These are phyloP conservation scores for Rugonectria rugulosa DNA, from an alignment of 2,329 filamentous ascomycete species.

Conservation along the genomic window DNA sequence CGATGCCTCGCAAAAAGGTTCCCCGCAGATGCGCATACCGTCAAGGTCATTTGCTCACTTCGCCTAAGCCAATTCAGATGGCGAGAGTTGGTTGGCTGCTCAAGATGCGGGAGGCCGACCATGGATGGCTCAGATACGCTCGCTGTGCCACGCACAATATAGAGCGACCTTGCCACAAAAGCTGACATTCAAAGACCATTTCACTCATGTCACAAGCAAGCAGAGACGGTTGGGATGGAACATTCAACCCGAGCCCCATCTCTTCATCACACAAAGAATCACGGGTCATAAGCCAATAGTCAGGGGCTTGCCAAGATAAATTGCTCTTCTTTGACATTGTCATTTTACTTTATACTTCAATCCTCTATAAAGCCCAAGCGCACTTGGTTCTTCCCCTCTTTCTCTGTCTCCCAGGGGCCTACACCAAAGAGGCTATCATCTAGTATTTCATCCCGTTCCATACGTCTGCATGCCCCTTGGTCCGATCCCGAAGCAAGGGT, in stretches of 20 bases:
- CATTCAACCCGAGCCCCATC: neutral
- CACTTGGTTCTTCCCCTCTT: conserved; percentile 21
- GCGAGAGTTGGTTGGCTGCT: conserved; percentile 7
- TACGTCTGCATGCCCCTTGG: conserved; percentile 22
- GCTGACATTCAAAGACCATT: no score
- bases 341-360: conserved; percentile 34
- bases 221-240: neutral
- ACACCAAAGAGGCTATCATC: conserved; percentile 28
- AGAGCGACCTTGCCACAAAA: no score
- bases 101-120: conserved; percentile 30
- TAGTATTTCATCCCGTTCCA: conserved; percentile 29
- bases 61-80: neutral
- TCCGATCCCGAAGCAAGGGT: no score
- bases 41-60: neutral
- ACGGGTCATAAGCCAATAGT: neutral
- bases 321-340: conserved; percentile 17
- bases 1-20: neutral
- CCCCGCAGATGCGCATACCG: neutral
- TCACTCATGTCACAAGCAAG: neutral
- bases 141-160: neutral
- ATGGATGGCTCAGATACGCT: no score
- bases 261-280: neutral
- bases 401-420: conserved; percentile 12
- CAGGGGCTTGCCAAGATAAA: neutral
- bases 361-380: conserved; percentile 33